phyloP scores from a whole-genome alignment of 768 basidiomycete species.

The Sporobolomyces pararoseus region DNA sequence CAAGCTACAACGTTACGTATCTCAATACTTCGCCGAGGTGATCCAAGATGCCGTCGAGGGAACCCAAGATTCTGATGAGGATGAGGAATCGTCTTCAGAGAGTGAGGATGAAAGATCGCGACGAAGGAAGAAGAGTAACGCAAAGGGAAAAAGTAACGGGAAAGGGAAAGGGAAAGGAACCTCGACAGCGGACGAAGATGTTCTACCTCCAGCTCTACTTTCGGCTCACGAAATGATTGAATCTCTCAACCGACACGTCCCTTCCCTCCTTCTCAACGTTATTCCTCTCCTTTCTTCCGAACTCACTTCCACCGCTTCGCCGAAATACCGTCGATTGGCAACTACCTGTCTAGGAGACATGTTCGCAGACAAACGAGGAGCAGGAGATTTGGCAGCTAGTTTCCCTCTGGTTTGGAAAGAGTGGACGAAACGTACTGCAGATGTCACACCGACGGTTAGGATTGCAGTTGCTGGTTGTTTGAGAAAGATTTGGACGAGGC shows the following conservation, averaged over 20 bases:
- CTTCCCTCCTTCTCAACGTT: constrained; percentile 77
- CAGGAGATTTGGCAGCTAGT: constrained; percentile 65
- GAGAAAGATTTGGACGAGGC: constrained; percentile 60
- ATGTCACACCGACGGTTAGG: constrained; percentile 67
- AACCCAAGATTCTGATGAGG: constrained; percentile 49
- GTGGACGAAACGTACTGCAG: constrained; percentile 75
- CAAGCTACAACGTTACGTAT: constrained; percentile 81
- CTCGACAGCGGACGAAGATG: neutral
- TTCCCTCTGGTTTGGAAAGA: constrained; percentile 79
- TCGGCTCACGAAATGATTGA: constrained; percentile 81
- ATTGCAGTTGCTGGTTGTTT: constrained; percentile 72
- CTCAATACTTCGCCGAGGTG: constrained; percentile 85
- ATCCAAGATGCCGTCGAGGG: constrained; percentile 56
- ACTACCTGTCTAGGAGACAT: constrained; percentile 84
- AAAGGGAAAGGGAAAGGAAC: neutral
- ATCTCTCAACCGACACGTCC: constrained; percentile 72
- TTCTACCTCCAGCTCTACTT: constrained; percentile 53
- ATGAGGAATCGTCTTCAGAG: neutral
- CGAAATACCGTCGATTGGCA: constrained; percentile 67
- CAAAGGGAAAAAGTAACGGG: neutral
- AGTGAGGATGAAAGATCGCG: constrained; percentile 4
- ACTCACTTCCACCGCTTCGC: constrained; percentile 63
- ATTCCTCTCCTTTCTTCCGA: constrained; percentile 91
- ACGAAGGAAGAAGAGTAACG: constrained; percentile 58
- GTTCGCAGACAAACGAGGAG: constrained; percentile 63